Evolutionary conservation across 2,329 filamentous ascomycete species (phyloP), one percentile per base, ranked within the genome.

Genomic region (Fusarium cyanostomum): DNA sequence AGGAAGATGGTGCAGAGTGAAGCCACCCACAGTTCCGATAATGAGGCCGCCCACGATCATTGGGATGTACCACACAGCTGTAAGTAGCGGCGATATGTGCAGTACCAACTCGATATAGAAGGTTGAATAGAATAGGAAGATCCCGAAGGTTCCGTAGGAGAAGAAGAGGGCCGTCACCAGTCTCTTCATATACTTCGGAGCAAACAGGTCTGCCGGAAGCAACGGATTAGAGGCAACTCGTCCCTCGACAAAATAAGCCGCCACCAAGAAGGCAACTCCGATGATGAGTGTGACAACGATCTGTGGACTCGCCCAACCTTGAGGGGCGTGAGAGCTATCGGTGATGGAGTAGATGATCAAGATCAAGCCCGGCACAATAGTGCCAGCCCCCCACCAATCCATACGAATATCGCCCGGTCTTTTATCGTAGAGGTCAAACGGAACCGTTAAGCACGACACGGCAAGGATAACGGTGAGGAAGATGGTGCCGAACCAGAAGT

Each of bases 401-500:
- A 57, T 57, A 8, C 21, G 10, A 6, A 37, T 16, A 28, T 49
- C n/a, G n/a, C 10, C 21, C 4, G 12, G 33, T 7, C 31, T 11
- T 8, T 41, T 41, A 21, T 26, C 28, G n/a, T 35, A 24, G 2
- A 27, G 30, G 37, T 52, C 35, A 3, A 30, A 33, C 5, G 49
- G 54, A 8, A 57, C 38, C 8, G 49, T n/a, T 30, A 53, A 42
- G 5, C 37, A 8, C 3, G 39, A 43, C 10, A 41, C 35, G 1
- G 21, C 15, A 11, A 35, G 18, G 13, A 46, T 46, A 5, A 34
- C 10, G 9, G 42, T 13, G 27, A 38, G 30, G 11, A 52, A 28
- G 15, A 57, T 53, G 34, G 41, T 18, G 2, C 50, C 54, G 12
- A 57, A 16, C 54, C 54, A 57, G 13, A 57, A 57, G 28, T 52